These are phyloP conservation scores for Shiraia bambusicola DNA, from an alignment of 2,329 filamentous ascomycete genomes.

Conservation along the genomic window DNA sequence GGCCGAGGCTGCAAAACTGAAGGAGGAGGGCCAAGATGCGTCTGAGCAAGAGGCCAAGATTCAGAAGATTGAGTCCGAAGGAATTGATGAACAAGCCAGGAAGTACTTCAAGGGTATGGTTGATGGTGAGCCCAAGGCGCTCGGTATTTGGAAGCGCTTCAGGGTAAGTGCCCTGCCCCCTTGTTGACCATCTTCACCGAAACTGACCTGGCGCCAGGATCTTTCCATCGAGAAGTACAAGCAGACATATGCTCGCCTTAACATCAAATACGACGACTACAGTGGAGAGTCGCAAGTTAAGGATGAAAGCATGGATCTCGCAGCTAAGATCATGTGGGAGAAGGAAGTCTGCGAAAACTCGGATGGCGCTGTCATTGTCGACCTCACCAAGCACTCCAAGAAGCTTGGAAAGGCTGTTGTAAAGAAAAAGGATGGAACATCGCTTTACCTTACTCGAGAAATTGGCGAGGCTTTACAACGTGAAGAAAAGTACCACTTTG, in stretches of 20 bases:
- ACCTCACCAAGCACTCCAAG: constrained; percentile 69
- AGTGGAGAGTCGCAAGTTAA: constrained; percentile 69
- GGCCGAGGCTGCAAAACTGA: constrained; percentile 41
- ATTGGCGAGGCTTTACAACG: constrained; percentile 67
- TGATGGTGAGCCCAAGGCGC: constrained; percentile 60
- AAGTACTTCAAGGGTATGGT: constrained; percentile 70
- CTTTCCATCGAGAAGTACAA: constrained; percentile 66
- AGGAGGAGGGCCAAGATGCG: constrained; percentile 46
- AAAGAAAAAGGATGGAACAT: constrained; percentile 67
- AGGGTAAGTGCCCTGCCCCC: constrained; percentile 34
- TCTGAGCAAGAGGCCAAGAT: constrained; percentile 45
- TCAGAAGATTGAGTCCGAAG: constrained; percentile 42
- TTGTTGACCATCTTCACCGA: too few species aligned
- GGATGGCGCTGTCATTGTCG: constrained; percentile 67
- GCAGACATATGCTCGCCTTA: constrained; percentile 63
- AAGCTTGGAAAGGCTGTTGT: constrained; percentile 69
- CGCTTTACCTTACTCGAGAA: constrained; percentile 69
- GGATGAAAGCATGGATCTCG: constrained; percentile 61
- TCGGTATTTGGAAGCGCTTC: constrained; percentile 65
- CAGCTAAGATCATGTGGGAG: constrained; percentile 60
- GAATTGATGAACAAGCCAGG: constrained; percentile 70
- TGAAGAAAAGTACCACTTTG: constrained; percentile 62
- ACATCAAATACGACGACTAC: constrained; percentile 67
- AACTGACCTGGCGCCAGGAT: constrained; percentile 41
- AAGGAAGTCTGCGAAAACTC: constrained; percentile 63